These are phyloP conservation scores for Clausena lansium DNA, from an alignment of 345 rosid genomes.

Conservation along the genomic window DNA sequence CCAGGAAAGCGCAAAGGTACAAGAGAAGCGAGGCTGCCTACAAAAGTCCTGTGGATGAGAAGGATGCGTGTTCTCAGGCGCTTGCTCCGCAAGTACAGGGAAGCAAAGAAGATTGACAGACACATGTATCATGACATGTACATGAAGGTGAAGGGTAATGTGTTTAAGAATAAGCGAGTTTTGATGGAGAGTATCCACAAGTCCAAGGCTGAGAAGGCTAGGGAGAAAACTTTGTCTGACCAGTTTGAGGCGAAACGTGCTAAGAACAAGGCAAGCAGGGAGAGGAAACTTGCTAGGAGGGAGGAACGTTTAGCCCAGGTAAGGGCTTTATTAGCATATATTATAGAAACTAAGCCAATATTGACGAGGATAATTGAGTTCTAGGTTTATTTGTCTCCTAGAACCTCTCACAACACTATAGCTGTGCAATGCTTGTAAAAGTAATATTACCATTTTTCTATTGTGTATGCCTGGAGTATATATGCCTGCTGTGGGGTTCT, in stretches of 20 bases:
- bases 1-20: constrained; percentile 96
- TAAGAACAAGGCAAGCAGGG: constrained; percentile 97
- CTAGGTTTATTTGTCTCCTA: not conserved
- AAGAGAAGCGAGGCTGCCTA: constrained; percentile 93
- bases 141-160: constrained; percentile 98
- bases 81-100: constrained; percentile 79
- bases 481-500: not conserved
- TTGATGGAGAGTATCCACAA: constrained; percentile 97
- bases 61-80: constrained; percentile 96
- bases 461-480: not conserved
- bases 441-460: not conserved
- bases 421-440: not conserved
- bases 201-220: constrained; percentile 93
- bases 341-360: not conserved
- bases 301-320: constrained; percentile 95
- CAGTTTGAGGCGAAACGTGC: constrained; percentile 96
- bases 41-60: constrained; percentile 94
- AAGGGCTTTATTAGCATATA: constrained; percentile 8
- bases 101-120: constrained; percentile 90
- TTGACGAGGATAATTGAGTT: not conserved
- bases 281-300: constrained; percentile 80
- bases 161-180: constrained; percentile 92
- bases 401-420: not conserved
- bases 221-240: constrained; percentile 90
- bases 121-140: constrained; percentile 99